phyloP scores from a whole-genome alignment of 1,284 basidiomycete species.

The Rhodotorula sp. region DNA sequence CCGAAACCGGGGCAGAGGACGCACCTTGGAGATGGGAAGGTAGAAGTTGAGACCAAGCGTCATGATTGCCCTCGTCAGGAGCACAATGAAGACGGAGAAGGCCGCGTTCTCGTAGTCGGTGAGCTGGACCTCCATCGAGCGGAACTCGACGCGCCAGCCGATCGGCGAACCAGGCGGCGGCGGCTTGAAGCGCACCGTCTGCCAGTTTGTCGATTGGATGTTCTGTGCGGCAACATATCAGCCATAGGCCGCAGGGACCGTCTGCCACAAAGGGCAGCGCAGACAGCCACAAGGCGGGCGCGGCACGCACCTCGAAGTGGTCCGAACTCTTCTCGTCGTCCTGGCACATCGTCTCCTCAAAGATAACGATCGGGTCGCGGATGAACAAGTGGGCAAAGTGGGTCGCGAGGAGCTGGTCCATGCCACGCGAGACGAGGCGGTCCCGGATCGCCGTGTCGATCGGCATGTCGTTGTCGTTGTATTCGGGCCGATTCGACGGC shows the following conservation, averaged over 20 bases:
- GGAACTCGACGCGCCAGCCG: constrained; percentile 98
- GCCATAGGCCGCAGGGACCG: background rate
- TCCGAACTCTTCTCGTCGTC: constrained; percentile 85
- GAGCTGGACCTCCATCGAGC: constrained; percentile 98
- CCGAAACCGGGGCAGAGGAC: constrained; percentile 26
- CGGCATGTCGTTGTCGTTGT: constrained; percentile 85
- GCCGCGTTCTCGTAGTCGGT: constrained; percentile 99
- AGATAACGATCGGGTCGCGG: constrained; percentile 93
- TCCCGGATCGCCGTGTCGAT: constrained; percentile 73
- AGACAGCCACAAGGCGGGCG: too few relatives aligned
- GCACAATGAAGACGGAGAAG: constrained; percentile 89
- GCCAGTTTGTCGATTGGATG: constrained; percentile 99
- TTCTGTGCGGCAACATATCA: constrained; percentile 60
- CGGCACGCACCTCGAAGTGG: constrained; percentile 79
- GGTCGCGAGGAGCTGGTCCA: constrained; percentile 83
- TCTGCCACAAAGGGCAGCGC: too few relatives aligned
- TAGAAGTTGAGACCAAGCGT: constrained; percentile 92
- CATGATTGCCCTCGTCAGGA: constrained; percentile 90
- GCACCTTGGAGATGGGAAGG: constrained; percentile 91
- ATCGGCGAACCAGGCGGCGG: constrained; percentile 88
- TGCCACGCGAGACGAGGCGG: constrained; percentile 70
- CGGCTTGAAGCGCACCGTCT: constrained; percentile 97
- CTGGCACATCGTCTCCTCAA: constrained; percentile 90
- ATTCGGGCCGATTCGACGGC: constrained; percentile 78
- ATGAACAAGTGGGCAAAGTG: constrained; percentile 97